Base-by-base conservation (phyloP, 345 rosid species). In the Ricinus communis region DNA sequence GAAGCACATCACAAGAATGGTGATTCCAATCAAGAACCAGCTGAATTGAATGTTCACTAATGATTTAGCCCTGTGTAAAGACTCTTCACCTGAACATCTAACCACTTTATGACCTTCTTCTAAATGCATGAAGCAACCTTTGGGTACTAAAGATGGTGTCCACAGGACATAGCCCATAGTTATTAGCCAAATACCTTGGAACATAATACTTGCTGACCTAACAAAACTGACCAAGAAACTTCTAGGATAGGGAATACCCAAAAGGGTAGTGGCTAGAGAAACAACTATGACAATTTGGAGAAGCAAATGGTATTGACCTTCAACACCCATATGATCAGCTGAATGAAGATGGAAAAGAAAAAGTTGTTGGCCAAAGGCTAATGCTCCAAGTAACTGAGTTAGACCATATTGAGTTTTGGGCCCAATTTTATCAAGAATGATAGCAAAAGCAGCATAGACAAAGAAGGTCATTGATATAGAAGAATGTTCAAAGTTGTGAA, bases 401-500 rank as follows among this genome's bases (percentile, higher is more conserved):
- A 93, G 66, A 5, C 79, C 80, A 38, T 69, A 22, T 4, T 73
- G 80, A 60, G 85, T 80, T 58, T 49, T 62, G 13, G 82, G 81
- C 55, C 53, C 10, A 19, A 75, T 50, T 73, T 54, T 77, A 24
- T 91, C 98, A 18, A 93, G 79, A 21, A 88, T 1, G 3, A 91
- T 71, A 21, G 97, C 87, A 3, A 88, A 78, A 5, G 75, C 71
- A 0, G 94, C 96, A 38, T 89, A 89, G 5, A 79, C 72, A 62
- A 93, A 79, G 86, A 90, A 89, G 62, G 98, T 75, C 69, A 83
- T 8, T 43, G 93, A 87, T 46, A 93, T 88, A 11, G 84, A 71
- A 14, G 97, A 82, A 76, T 93, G 98, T 63, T 93, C 97, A 57
- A 89, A 86, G 85, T 93, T 93, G 75, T 85, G 96, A 51, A 91